Percentiles rank a stretch among this genome's conserved stretches.
Conservation (phyloP, 2,329 filamentous ascomycete species). For the Neopestalotiopsis clavispora region DNA sequence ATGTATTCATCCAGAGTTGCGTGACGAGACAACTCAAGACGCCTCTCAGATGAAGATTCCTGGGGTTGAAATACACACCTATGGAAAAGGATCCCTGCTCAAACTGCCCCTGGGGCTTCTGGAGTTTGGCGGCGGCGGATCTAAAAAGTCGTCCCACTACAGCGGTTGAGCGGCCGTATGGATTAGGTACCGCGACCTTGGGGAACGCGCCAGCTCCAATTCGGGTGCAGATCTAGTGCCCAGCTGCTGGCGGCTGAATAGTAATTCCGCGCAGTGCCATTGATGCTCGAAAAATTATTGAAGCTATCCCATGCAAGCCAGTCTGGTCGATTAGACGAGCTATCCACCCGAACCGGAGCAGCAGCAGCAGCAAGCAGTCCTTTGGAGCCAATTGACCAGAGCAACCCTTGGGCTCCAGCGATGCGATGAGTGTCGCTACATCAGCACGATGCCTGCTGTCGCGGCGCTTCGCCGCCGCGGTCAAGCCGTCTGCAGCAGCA, state of each 20-base stretch:
- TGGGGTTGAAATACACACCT: background rate
- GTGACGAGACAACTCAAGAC: background rate
- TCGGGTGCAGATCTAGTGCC: background rate
- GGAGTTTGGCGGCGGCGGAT: background rate
- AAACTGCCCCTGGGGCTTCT: background rate
- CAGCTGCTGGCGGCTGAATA: conserved; percentile 15
- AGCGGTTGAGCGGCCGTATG: background rate
- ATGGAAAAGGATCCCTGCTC: background rate
- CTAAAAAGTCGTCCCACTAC: background rate
- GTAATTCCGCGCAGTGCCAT: conserved; percentile 13
- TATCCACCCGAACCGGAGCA: conserved; percentile 14
- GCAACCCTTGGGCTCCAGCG: conserved; percentile 25
- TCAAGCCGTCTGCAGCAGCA: conserved; percentile 24
- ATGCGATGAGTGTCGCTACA: conserved; percentile 61
- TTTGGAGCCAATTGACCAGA: conserved; percentile 22
- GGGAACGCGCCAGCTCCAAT: conserved; percentile 16
- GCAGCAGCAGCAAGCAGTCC: background rate
- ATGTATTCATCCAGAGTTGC: background rate
- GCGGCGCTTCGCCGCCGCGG: conserved; percentile 48
- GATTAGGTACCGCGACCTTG: background rate
- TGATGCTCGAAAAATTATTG: conserved; percentile 16
- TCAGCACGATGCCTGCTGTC: conserved; percentile 59
- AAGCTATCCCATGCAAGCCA: conserved; percentile 20
- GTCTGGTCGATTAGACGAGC: conserved; percentile 20
- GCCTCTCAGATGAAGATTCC: background rate